These are phyloP conservation scores for Chrysosporium keratinophilum DNA, from an alignment of 2,329 filamentous ascomycete genomes.

Conservation along the genomic window DNA sequence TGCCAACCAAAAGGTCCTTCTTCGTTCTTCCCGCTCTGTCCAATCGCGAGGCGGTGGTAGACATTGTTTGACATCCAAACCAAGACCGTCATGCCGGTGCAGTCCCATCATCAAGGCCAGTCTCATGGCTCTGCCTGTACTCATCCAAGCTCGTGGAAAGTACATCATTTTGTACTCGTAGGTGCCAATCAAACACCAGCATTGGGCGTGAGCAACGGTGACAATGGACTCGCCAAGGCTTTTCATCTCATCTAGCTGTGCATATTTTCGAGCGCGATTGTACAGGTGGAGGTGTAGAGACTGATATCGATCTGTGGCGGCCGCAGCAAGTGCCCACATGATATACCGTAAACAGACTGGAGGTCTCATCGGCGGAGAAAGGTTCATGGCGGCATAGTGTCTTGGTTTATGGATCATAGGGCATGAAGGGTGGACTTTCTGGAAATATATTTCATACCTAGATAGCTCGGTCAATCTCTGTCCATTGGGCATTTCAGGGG, in stretches of 20 bases:
- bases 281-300: slow-evolving; percentile 82
- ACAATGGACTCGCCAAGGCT: slow-evolving; percentile 85
- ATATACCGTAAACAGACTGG: slow-evolving; percentile 83
- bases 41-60: slow-evolving; percentile 78
- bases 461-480: slow-evolving; percentile 3
- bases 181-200: slow-evolving; percentile 64
- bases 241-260: slow-evolving; percentile 80
- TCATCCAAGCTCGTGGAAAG: slow-evolving; percentile 92
- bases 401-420: slow-evolving; percentile 85
- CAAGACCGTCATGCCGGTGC: slow-evolving; percentile 71
- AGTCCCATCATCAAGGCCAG: slow-evolving; percentile 86
- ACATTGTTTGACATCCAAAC: slow-evolving; percentile 86
- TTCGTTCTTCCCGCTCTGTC: slow-evolving; percentile 84
- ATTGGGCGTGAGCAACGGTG: slow-evolving; percentile 74
- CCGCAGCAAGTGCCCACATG: slow-evolving; percentile 91
- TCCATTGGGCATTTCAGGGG: background rate
- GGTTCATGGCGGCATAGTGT: slow-evolving; percentile 78
- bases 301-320: slow-evolving; percentile 69
- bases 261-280: slow-evolving; percentile 75
- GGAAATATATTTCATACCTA: slow-evolving; percentile 76
- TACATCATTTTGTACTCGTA: slow-evolving; percentile 99
- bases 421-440: slow-evolving; percentile 73
- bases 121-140: slow-evolving; percentile 68
- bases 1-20: slow-evolving; percentile 89
- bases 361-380: slow-evolving; percentile 75